Percentiles rank a stretch among this genome's conserved stretches.
phyloP scores from a whole-genome alignment of 768 basidiomycete species.

The Lepiota brunneoincarnata region DNA sequence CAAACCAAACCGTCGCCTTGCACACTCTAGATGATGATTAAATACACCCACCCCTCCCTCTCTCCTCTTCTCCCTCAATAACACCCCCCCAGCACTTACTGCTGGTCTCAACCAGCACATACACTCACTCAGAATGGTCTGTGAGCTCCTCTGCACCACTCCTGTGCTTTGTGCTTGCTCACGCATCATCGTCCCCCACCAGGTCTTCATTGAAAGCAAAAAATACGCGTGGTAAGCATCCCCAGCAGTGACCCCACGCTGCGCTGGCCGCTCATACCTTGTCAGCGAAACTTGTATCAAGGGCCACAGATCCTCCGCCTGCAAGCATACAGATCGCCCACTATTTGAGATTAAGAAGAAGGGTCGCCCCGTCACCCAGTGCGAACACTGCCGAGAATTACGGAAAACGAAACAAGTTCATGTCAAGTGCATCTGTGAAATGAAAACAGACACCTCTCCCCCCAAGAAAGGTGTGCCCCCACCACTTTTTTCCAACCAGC shows the following conservation, averaged over 20 bases:
- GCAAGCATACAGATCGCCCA: constrained; percentile 85
- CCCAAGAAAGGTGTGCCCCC: constrained; percentile 61
- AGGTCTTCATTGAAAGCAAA: constrained; percentile 66
- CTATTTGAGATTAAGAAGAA: constrained; percentile 93
- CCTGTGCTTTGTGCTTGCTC: constrained; percentile 1
- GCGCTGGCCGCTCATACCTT: constrained; percentile 12
- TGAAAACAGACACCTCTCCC: constrained; percentile 54
- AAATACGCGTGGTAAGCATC: constrained; percentile 79
- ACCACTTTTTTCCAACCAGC: constrained; percentile 13
- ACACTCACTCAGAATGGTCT: constrained; percentile 40
- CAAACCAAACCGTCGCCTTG: constrained; percentile 31
- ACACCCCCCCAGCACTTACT: constrained; percentile 40
- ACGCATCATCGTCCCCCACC: constrained; percentile 11
- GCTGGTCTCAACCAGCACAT: constrained; percentile 30
- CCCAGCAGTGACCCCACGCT: constrained; percentile 5
- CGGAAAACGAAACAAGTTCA: constrained; percentile 86
- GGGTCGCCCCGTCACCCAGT: constrained; percentile 89
- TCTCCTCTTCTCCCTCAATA: constrained; percentile 40
- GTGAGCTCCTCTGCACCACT: constrained; percentile 10
- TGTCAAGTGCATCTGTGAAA: constrained; percentile 82
- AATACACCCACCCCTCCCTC: constrained; percentile 30
- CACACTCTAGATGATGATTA: constrained; percentile 43
- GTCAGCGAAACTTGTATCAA: constrained; percentile 89
- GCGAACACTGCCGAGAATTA: constrained; percentile 81
- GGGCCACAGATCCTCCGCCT: constrained; percentile 87